A percentile compares a stretch with the other conserved stretches of the same genome.
These are phyloP conservation scores for Aureobasidium lini DNA, from an alignment of 2,329 filamentous ascomycete genomes.

Conservation along the genomic window DNA sequence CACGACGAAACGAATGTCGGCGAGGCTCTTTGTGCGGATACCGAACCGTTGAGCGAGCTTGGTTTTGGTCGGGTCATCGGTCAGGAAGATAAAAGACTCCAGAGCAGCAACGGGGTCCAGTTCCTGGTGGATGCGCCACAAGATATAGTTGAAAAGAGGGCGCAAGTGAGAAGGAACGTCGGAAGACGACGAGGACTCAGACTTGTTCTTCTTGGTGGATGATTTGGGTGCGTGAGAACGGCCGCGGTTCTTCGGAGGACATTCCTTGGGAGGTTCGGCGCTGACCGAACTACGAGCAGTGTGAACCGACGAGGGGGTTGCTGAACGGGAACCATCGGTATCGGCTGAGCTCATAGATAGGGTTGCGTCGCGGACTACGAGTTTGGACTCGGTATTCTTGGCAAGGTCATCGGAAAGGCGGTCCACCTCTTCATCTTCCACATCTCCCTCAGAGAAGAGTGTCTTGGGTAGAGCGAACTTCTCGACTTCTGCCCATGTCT, in stretches of 20 bases:
- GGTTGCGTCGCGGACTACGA: constrained; percentile 25
- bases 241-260: constrained; percentile 25
- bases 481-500: constrained; percentile 45
- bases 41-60: constrained; percentile 42
- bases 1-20: constrained; percentile 43
- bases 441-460: constrained; percentile 42
- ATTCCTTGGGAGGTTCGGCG: constrained; percentile 26
- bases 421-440: constrained; percentile 26
- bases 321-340: constrained; percentile 31
- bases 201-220: neutral
- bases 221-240: constrained; percentile 5
- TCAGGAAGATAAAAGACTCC: constrained; percentile 45
- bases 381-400: constrained; percentile 22
- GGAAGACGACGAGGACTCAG: neutral
- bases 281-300: constrained; percentile 31
- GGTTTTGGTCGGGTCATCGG: constrained; percentile 41
- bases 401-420: constrained; percentile 18
- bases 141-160: constrained; percentile 44
- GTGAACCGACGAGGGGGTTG: constrained; percentile 33
- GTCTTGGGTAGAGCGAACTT: constrained; percentile 41
- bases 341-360: constrained; percentile 38
- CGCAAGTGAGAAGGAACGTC: constrained; percentile 24
- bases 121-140: constrained; percentile 46
- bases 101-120: constrained; percentile 39
- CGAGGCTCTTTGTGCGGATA: constrained; percentile 42